phyloP scores from a whole-genome alignment of 2,329 filamentous ascomycete genomes.

The Stagonosporopsis tanaceti region DNA sequence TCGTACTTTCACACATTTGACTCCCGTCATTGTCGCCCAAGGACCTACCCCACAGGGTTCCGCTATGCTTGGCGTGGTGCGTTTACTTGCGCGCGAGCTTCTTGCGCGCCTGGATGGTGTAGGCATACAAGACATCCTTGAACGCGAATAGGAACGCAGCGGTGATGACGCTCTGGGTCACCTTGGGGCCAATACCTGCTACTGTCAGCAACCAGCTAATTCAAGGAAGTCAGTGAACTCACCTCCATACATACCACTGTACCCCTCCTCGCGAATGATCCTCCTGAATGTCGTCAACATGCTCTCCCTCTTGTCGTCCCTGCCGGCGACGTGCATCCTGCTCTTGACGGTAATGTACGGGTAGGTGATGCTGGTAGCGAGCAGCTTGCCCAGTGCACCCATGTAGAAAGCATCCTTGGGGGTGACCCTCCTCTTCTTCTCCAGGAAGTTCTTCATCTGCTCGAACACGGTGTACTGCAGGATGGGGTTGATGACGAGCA shows the following conservation, averaged over 20 bases:
- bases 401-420: constrained; percentile 89
- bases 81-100: constrained; percentile 52
- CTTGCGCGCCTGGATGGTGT: constrained; percentile 72
- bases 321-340: constrained; percentile 89
- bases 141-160: constrained; percentile 97
- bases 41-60: not conserved
- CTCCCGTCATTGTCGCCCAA: not conserved
- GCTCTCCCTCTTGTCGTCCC: constrained; percentile 78
- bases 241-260: constrained; percentile 91
- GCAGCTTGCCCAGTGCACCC: constrained; percentile 90
- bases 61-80: not conserved
- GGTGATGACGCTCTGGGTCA: constrained; percentile 95
- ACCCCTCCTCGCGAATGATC: constrained; percentile 90
- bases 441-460: constrained; percentile 91
- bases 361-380: constrained; percentile 93
- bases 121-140: constrained; percentile 94
- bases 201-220: not conserved
- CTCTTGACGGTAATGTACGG: constrained; percentile 99
- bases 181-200: constrained; percentile 90
- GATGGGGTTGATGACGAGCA: constrained; percentile 97
- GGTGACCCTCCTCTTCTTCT: constrained; percentile 79
- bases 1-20: not conserved
- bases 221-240: constrained; percentile 42
- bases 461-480: constrained; percentile 99
- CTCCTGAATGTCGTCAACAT: constrained; percentile 79